Conservation (phyloP, 768 basidiomycete genomes). For the Galerina sulciceps region DNA sequence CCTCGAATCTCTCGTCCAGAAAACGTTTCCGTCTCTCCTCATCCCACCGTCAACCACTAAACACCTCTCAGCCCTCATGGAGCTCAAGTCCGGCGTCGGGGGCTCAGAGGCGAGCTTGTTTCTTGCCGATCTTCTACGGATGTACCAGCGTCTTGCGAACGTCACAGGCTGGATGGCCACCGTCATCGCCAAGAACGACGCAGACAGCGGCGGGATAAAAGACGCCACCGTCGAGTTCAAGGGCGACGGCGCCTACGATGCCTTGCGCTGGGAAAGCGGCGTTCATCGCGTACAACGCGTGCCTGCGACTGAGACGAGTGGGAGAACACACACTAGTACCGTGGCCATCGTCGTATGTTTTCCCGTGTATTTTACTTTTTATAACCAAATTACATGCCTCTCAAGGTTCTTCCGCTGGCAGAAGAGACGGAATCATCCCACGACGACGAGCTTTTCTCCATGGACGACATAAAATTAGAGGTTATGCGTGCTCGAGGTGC, state of each 20-base stretch:
- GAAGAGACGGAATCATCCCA: slow-evolving; percentile 61
- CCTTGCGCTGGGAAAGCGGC: slow-evolving; percentile 88
- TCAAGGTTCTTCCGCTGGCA: slow-evolving; percentile 81
- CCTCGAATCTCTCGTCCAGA: slow-evolving; percentile 37
- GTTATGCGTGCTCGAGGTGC: slow-evolving; percentile 98
- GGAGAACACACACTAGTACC: slow-evolving; percentile 91
- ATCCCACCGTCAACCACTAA: slow-evolving; percentile 72
- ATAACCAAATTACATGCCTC: not conserved
- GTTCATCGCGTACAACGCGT: slow-evolving; percentile 96
- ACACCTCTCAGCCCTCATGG: slow-evolving; percentile 78
- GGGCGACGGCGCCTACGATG: slow-evolving; percentile 79
- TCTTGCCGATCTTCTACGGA: slow-evolving; percentile 72
- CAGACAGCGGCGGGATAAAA: slow-evolving; percentile 68
- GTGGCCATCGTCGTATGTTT: slow-evolving; percentile 79
- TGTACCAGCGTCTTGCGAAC: slow-evolving; percentile 78
- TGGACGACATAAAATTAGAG: slow-evolving; percentile 89
- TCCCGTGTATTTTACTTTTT: not conserved
- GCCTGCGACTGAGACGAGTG: slow-evolving; percentile 86
- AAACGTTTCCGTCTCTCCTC: slow-evolving; percentile 71
- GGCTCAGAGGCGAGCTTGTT: slow-evolving; percentile 90
- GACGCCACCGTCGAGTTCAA: slow-evolving; percentile 83
- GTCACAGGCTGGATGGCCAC: slow-evolving; percentile 60
- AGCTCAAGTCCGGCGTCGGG: slow-evolving; percentile 92
- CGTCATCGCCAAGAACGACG: slow-evolving; percentile 61
- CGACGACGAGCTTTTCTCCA: slow-evolving; percentile 70